Conservation (phyloP, 2,329 filamentous ascomycete species). For the Paecilomyces sp. region DNA sequence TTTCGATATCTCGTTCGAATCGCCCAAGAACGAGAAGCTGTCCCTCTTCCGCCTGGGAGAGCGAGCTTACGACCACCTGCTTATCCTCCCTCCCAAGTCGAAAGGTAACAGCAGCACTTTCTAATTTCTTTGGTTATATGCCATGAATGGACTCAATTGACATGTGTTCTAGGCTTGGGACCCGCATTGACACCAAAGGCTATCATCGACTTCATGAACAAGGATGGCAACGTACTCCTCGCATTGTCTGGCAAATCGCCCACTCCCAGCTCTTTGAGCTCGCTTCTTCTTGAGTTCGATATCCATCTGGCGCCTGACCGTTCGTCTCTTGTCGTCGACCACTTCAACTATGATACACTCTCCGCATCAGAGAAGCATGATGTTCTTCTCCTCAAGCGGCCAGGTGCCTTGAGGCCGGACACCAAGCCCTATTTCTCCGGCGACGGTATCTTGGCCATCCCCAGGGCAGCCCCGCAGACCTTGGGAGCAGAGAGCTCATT, state of each 20-base stretch:
- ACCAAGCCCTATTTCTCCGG: constrained; percentile 72
- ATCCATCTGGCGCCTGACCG: constrained; percentile 81
- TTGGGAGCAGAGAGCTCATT: constrained; percentile 70
- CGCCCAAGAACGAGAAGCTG: constrained; percentile 71
- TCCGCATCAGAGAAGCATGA: constrained; percentile 80
- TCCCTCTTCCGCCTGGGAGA: constrained; percentile 80
- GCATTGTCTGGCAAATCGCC: constrained; percentile 67
- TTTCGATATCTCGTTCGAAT: constrained; percentile 72
- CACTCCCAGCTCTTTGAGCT: constrained; percentile 65
- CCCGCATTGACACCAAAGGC: constrained; percentile 78
- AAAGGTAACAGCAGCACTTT: constrained; percentile 57
- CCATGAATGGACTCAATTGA: constrained; percentile 15
- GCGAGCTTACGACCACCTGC: constrained; percentile 80
- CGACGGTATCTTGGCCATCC: constrained; percentile 68
- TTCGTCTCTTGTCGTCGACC: constrained; percentile 79
- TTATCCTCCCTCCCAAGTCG: constrained; percentile 80
- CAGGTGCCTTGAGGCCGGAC: constrained; percentile 57
- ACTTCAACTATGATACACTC: constrained; percentile 82
- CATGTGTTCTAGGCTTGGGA: constrained; percentile 59
- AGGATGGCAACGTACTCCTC: constrained; percentile 83
- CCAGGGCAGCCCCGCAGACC: constrained; percentile 70
- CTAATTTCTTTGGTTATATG: background rate
- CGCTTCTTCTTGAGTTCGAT: constrained; percentile 80
- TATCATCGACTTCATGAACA: constrained; percentile 86
- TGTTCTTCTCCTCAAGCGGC: constrained; percentile 70